Evolutionary conservation across 805 yeast species (phyloP), one percentile per base, ranked within the genome.

Genomic region (Kluyveromyces lactis): DNA sequence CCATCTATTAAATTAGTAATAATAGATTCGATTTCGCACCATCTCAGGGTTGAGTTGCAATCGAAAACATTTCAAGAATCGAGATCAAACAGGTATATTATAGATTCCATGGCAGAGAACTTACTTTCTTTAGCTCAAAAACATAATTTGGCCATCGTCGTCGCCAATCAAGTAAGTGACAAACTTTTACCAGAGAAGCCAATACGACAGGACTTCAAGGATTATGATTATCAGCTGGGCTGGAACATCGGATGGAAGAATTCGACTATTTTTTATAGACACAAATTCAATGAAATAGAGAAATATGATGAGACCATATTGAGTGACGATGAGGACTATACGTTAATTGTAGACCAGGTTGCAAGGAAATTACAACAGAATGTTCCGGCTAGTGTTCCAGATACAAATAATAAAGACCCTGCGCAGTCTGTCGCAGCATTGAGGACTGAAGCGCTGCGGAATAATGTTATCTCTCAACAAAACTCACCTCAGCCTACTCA

Each of bases 11-110:
- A 73, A 31, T 52, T 82, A 21, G 66, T 90, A 0, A 69, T 86
- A 1, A 67, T 89, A 8, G 97, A 90, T 58, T 83, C 95, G 26
- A 75, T 89, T 3, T 78, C 90, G 0, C 95, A 86, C 52, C 95
- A 83, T 56, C 57, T 87, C 24, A 64, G 94, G 42, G 78, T 78
- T 1, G 86, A 79, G 46, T 53, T 77, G 18, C 68, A 61, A 31
- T 63, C 67, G 30, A 64, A 56, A 9, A 60, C 60, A 23, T 58
- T 62, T 18, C 51, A 51, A 28, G 62, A 61, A 15, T 58, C 69
- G 15, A 59, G 60, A 32, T 61, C 65, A 40, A 69, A 74, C 43
- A 61, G 67, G 38, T 51, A 60, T 36, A 71, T 73, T 46, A 51
- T 72, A 16, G 60, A 63, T 21, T 61, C 59, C 26, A 49, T 75